Evolutionary conservation across 306 rosid genomes (phyloP).

Genomic region (Prunus salicina): DNA sequence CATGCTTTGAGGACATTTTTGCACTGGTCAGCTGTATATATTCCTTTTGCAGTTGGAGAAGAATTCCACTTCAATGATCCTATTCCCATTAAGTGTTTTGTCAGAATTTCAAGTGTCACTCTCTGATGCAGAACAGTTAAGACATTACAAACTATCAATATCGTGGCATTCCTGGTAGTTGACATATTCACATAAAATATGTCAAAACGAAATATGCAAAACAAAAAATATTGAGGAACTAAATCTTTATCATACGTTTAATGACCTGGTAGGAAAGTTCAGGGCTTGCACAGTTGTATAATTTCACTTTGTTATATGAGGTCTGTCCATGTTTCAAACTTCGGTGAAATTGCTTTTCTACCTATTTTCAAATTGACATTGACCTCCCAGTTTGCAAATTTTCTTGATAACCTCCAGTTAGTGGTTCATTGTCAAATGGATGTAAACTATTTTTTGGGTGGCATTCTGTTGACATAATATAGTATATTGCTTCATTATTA

Average conservation of each 20-base stretch:
- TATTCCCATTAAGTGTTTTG: not conserved
- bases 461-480: not conserved
- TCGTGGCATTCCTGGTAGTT: not conserved
- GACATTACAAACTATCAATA: not conserved
- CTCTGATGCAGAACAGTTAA: too few relatives aligned
- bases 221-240: not conserved
- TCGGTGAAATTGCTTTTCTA: too few relatives aligned
- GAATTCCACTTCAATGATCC: not conserved
- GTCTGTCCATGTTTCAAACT: too few relatives aligned
- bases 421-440: too few relatives aligned
- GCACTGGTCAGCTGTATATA: not conserved
- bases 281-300: too few relatives aligned
- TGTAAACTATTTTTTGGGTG: not conserved
- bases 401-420: too few relatives aligned
- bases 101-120: not conserved
- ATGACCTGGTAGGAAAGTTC: not conserved
- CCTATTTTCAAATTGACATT: too few relatives aligned
- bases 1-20: not conserved
- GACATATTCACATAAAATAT: not conserved
- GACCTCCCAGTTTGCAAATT: too few relatives aligned
- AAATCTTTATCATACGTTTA: too few relatives aligned
- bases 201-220: not conserved
- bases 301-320: too few relatives aligned
- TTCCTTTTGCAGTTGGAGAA: not conserved
- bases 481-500: not conserved